These are phyloP conservation scores for Phtheirospermum japonicum DNA, from an alignment of 257 asterid species.

Conservation along the genomic window DNA sequence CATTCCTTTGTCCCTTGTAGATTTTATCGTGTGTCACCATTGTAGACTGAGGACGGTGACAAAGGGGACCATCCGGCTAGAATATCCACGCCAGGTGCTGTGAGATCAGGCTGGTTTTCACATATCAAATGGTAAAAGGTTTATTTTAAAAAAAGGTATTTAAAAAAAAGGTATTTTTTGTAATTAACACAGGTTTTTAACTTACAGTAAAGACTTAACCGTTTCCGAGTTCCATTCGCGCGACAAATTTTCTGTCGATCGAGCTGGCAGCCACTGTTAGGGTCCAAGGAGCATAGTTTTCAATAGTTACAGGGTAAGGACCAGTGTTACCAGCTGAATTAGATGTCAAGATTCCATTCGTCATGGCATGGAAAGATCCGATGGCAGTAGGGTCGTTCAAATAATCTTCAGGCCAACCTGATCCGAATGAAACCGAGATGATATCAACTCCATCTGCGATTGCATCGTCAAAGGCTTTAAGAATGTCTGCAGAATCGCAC, in stretches of 20 bases:
- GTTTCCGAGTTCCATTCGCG: conserved; percentile 53
- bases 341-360: conserved; percentile 58
- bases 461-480: conserved; percentile 68
- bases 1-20: too few species aligned
- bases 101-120: conserved; percentile 43
- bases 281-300: too few species aligned
- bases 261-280: too few species aligned
- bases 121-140: too few species aligned
- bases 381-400: too few species aligned
- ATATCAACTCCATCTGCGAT: conserved; percentile 75
- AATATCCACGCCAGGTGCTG: conserved; percentile 58
- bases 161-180: too few species aligned
- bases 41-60: not conserved
- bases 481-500: conserved; percentile 48
- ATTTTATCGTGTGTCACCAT: conserved; percentile 29
- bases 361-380: conserved; percentile 77
- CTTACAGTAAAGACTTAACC: conserved; percentile 46
- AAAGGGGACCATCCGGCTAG: conserved; percentile 55
- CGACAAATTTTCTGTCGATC: conserved; percentile 55
- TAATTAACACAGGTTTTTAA: not conserved
- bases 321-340: conserved; percentile 63
- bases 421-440: conserved; percentile 58
- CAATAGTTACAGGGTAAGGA: conserved; percentile 46
- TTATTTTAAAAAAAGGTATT: not conserved
- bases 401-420: conserved; percentile 34